Base-by-base conservation (phyloP, 192 early-diverging fungal genomes). In the Glomus cerebriforme region DNA sequence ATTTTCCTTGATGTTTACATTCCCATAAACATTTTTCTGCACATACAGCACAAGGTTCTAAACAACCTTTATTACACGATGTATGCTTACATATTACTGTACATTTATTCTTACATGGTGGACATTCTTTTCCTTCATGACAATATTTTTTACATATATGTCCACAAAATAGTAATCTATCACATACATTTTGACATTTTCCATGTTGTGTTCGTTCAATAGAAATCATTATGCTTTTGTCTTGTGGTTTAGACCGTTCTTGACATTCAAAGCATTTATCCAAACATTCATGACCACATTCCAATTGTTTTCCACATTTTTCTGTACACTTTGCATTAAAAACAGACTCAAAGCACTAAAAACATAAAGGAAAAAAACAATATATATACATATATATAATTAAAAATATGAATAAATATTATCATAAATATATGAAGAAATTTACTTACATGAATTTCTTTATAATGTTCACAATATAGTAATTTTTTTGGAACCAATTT, bases 281-380 rank as follows among this genome's bases (percentile, higher is more conserved):
- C n/a, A 43, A 13, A 59, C 90, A 91, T 0, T 10, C 9, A 75
- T 89, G 87, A 0, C 81, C 80, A 58, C 88, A 91, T 8, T 27
- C 12, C 3, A 85, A 74, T 0, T 24, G 1, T 2, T 24, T 24
- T 17, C 74, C 67, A 58, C 90, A 91, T n/a, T 75, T 34, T 37
- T 69, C 9, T 8, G 3, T 29, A 58, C 89, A 89, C 10, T 10
- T 17, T 12, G 79, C 35, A 15, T 35, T n/a, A 9, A n/a, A 2
- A 5, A 71, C 7, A 8, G 78, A 47, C 60, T 66, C 31, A 15
- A 27, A 19, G 64, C 90, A 89, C 26, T 49, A 59, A 35, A 73
- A 59, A 12, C 5, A 10, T 26, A 29, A 9, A 29, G 2, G 4
- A 58, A 13, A n/a, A n/a, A n/a, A n/a, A n/a, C n/a, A n/a, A n/a